These are phyloP conservation scores for Yueomyces sp. DNA, from an alignment of 805 yeast genomes.

Conservation along the genomic window DNA sequence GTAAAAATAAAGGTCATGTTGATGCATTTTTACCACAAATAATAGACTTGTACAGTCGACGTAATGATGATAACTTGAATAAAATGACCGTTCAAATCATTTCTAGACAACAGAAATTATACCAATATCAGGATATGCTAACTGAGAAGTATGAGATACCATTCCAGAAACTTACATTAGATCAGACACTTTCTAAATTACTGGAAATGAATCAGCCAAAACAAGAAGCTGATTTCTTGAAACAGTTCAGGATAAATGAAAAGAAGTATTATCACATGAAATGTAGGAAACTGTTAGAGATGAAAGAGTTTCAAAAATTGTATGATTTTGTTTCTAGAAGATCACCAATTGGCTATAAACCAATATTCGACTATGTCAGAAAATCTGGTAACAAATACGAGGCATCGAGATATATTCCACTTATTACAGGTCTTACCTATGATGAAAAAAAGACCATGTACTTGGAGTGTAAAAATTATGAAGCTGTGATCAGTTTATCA, in stretches of 20 bases:
- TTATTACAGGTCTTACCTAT: slow-evolving; percentile 30
- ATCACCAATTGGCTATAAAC: slow-evolving; percentile 61
- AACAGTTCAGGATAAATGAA: slow-evolving; percentile 44
- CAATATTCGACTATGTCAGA: slow-evolving; percentile 43
- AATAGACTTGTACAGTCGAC: slow-evolving; percentile 16
- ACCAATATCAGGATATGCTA: slow-evolving; percentile 32
- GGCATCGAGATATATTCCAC: slow-evolving; percentile 47
- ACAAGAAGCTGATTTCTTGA: slow-evolving; percentile 34
- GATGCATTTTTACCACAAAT: slow-evolving; percentile 24
- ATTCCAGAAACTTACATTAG: slow-evolving; percentile 31
- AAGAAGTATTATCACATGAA: slow-evolving; percentile 42
- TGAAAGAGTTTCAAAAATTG: slow-evolving; percentile 42
- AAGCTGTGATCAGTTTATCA: slow-evolving; percentile 29
- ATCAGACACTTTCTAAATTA: slow-evolving; percentile 35
- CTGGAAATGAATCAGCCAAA: slow-evolving; percentile 35
- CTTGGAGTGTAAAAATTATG: slow-evolving; percentile 37
- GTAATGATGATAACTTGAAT: slow-evolving; percentile 1
- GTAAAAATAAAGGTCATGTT: slow-evolving; percentile 22
- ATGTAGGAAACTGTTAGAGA: slow-evolving; percentile 32
- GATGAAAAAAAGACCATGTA: slow-evolving; percentile 37
- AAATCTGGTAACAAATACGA: slow-evolving; percentile 42
- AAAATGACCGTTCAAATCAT: slow-evolving; percentile 4
- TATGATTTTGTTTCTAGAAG: slow-evolving; percentile 39
- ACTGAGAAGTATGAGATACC: slow-evolving; percentile 28
- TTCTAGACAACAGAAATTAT: slow-evolving; percentile 30